Evolutionary conservation across 495 filamentous ascomycete species (phyloP).

Genomic region (Lasiosphaeria hispida): DNA sequence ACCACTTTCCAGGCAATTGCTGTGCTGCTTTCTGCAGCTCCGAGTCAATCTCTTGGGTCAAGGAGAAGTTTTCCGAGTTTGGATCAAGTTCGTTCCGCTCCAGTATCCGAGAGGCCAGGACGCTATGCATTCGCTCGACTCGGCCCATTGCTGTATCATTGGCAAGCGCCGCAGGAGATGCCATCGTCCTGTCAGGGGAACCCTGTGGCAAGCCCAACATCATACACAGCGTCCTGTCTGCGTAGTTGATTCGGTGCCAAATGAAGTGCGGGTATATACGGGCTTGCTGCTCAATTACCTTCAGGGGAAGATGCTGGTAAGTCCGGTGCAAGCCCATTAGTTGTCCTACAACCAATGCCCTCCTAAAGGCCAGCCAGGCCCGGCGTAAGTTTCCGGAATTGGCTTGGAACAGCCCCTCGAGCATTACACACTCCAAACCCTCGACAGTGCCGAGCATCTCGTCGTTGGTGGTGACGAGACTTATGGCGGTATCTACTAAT

Average conservation of each 20-base stretch:
- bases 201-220: conserved; percentile 34
- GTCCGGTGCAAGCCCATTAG: conserved; percentile 45
- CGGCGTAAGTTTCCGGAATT: conserved; percentile 47
- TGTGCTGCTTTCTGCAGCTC: conserved; percentile 27
- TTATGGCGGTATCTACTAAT: conserved; percentile 36
- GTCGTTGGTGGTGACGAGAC: conserved; percentile 47
- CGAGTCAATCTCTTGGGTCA: conserved; percentile 27
- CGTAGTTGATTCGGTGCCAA: conserved; percentile 36
- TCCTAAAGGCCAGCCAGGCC: conserved; percentile 41
- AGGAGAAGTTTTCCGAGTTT: conserved; percentile 15
- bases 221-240: conserved; percentile 30
- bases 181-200: conserved; percentile 22
- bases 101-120: conserved; percentile 30
- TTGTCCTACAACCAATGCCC: conserved; percentile 42
- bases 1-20: conserved; percentile 32
- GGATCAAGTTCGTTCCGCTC: conserved; percentile 32
- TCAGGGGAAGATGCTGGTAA: conserved; percentile 16
- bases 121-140: conserved; percentile 33
- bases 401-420: conserved; percentile 46
- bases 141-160: conserved; percentile 24
- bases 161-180: conserved; percentile 14
- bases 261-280: conserved; percentile 23
- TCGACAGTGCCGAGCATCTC: conserved; percentile 45
- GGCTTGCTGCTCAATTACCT: conserved; percentile 14
- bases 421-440: conserved; percentile 49